Evolutionary conservation across 148 eudicot species (phyloP), one percentile per base, ranked within the genome.

Genomic region (Vaccinium macrocarpon): DNA sequence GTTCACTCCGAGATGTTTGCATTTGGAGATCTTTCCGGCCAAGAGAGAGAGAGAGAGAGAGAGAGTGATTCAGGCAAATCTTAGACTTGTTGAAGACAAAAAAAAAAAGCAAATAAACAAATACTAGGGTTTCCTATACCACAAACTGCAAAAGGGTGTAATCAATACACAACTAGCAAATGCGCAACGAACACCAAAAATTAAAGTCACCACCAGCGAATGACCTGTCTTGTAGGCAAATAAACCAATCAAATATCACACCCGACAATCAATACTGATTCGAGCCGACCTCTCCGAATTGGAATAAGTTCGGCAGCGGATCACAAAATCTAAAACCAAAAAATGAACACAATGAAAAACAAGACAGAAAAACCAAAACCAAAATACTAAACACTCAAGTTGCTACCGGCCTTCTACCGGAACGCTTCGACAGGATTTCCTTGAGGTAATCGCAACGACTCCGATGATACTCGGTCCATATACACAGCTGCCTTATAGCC

Each of bases 401-500:
- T 77, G 88, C 79, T 13, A 84, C 80, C 70, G 77, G 90, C 87
- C 89, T 88, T 85, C 89, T 88, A 77, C 85, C 87, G 53, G 78
- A 71, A 32, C 80, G 74, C 86, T 94, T 94, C 12, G 79, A 78
- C 35, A 93, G 77, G 38, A 78, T 84, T 46, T 83, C 90, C 86
- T 84, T 89, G 68, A 96, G 92, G 89, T 91, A 88, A 66, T 88
- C 87, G 51, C 89, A 89, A 25, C 91, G 94, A 80, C 77, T 85
- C 15, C 88, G 89, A 81, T 92, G 89, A 86, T 90, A 88, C 61
- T 92, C 98, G 6, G 86, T 86, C 93, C 92, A 92, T 51, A 93
- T 84, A 66, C 95, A 93, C 79, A 95, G 84, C 88, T 93, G 97
- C 87, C 89, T 91, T 75, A 95, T 95, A 15, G 93, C 98, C 84